Percentiles rank a stretch among this genome's conserved stretches.
Evolutionary conservation across 306 rosid genomes (phyloP).

Genomic region (Begonia peltatifolia): DNA sequence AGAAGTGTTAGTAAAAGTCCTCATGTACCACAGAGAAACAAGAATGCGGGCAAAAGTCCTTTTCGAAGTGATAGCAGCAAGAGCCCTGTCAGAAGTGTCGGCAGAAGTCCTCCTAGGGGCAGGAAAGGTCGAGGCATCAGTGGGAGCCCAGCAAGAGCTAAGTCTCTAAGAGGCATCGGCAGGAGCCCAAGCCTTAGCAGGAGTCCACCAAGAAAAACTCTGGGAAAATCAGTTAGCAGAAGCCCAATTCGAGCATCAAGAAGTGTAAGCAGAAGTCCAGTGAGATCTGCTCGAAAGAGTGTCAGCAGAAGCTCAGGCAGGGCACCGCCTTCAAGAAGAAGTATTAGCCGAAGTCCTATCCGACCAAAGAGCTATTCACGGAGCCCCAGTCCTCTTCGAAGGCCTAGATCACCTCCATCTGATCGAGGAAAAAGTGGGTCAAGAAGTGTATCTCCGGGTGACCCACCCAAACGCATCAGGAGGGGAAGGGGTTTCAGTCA

Average conservation of each 20-base stretch:
- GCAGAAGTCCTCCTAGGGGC: slow-evolving; percentile 28
- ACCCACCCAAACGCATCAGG: slow-evolving; percentile 79
- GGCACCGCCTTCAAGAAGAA: slow-evolving; percentile 35
- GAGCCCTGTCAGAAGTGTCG: slow-evolving; percentile 35
- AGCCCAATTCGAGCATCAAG: slow-evolving; percentile 51
- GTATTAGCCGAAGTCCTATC: slow-evolving; percentile 58
- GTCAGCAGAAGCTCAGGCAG: slow-evolving; percentile 75
- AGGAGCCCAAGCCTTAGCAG: slow-evolving; percentile 41
- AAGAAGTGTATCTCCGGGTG: slow-evolving; percentile 74
- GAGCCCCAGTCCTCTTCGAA: slow-evolving; percentile 68
- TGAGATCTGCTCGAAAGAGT: slow-evolving; percentile 55
- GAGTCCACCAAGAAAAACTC: slow-evolving; percentile 43
- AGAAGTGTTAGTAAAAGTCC: slow-evolving; percentile 33
- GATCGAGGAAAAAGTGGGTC: slow-evolving; percentile 63
- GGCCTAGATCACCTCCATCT: slow-evolving; percentile 51
- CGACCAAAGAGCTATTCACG: slow-evolving; percentile 72
- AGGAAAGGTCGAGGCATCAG: slow-evolving; percentile 24
- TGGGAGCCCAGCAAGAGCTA: slow-evolving; percentile 42
- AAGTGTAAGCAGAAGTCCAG: slow-evolving; percentile 65
- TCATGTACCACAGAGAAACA: slow-evolving; percentile 22
- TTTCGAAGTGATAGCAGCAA: slow-evolving; percentile 23
- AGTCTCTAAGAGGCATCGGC: slow-evolving; percentile 25
- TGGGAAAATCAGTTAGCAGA: slow-evolving; percentile 38
- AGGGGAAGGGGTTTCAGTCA: slow-evolving; percentile 97
- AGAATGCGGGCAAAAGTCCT: slow-evolving; percentile 56